Conservation (phyloP, 176 grass and related monocot species). For the Rhynchospora breviuscula region DNA sequence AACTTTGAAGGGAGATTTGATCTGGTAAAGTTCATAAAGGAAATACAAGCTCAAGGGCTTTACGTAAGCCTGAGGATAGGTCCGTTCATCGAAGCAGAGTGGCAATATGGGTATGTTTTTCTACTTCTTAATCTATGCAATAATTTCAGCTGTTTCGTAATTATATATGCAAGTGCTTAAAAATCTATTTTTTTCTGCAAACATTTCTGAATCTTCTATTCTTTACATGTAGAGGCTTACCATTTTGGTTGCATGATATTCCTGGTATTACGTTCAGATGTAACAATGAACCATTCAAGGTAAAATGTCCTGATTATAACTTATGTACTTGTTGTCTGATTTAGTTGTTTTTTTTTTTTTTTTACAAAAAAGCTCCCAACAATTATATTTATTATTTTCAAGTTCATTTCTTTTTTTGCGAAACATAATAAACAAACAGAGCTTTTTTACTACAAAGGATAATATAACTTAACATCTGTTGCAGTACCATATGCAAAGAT, state of each 20-base stretch:
- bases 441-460: neutral
- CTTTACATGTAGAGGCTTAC: conserved; percentile 52
- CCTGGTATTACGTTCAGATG: conserved; percentile 50
- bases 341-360: neutral
- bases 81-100: conserved; percentile 78
- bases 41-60: conserved; percentile 69
- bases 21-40: conserved; percentile 76
- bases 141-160: neutral
- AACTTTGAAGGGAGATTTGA: conserved; percentile 85
- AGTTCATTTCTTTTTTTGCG: neutral
- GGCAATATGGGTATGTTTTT: conserved; percentile 78
- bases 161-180: neutral
- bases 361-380: neutral
- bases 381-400: neutral
- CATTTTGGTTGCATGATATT: conserved; percentile 62
- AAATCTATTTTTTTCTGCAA: neutral
- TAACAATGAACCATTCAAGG: conserved; percentile 68
- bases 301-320: conserved; percentile 21
- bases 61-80: conserved; percentile 81
- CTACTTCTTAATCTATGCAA: neutral
- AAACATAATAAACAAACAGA: neutral
- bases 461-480: conserved; percentile 13
- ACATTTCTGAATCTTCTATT: neutral
- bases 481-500: conserved; percentile 70
- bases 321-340: neutral